phyloP scores from a whole-genome alignment of 768 basidiomycete species.

The Naganishia friedmannii region DNA sequence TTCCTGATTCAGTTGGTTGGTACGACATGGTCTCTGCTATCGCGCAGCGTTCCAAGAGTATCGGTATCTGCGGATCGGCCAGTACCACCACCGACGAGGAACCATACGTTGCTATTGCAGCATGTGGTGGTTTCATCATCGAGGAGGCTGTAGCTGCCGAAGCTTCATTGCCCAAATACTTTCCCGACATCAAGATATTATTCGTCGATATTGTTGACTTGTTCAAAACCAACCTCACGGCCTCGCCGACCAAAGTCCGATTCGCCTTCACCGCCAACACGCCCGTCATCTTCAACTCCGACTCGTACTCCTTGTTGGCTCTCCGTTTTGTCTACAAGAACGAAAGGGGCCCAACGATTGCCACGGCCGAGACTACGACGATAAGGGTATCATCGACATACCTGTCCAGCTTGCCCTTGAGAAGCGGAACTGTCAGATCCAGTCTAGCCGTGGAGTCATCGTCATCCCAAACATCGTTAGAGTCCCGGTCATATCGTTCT shows the following conservation, averaged over 20 bases:
- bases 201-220: constrained; percentile 72
- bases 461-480: constrained; percentile 40
- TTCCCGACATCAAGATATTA: constrained; percentile 61
- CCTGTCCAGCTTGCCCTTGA: constrained; percentile 35
- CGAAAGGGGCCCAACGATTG: constrained; percentile 30
- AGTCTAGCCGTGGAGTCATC: constrained; percentile 44
- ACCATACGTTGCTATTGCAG: constrained; percentile 29
- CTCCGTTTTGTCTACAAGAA: constrained; percentile 31
- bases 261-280: constrained; percentile 69
- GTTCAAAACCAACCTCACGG: constrained; percentile 64
- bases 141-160: constrained; percentile 82
- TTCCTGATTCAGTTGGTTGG: constrained; percentile 27
- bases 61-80: constrained; percentile 34
- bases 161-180: constrained; percentile 64
- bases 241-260: constrained; percentile 64
- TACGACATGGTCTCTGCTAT: constrained; percentile 31
- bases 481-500: too few relatives aligned
- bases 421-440: constrained; percentile 34
- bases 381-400: constrained; percentile 38
- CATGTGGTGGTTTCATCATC: constrained; percentile 67
- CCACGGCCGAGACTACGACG: constrained; percentile 36
- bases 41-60: constrained; percentile 31
- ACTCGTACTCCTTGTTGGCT: constrained; percentile 62
- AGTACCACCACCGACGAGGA: constrained; percentile 23
- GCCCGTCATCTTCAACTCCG: constrained; percentile 73